Evolutionary conservation across 768 basidiomycete species (phyloP), one percentile per base, ranked within the genome.

Genomic region (Termitomyces sp.): DNA sequence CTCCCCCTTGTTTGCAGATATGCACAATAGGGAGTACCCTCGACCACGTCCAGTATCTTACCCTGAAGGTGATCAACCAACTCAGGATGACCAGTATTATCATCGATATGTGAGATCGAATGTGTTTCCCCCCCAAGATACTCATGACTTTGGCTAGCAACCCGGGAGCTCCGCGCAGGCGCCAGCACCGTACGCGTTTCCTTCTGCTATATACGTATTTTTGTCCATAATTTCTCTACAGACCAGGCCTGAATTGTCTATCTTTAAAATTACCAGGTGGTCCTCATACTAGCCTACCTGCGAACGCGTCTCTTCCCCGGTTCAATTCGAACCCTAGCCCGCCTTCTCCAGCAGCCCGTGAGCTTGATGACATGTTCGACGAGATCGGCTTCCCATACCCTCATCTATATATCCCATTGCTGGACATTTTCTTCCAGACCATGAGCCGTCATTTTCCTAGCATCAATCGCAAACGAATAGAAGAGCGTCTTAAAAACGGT

Each of bases 371-470:
- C 14, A 52, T 59, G 49, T 62, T 62, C 22, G 58, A 62, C 42
- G 61, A 53, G 29, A 56, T 53, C 3, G 56, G 58, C 24, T 46
- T 62, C 24, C 61, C 61, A 18, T 59, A 56, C 31, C 61, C 61
- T 20, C 50, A 59, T 44, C 12, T 62, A 43, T 56, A 62, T 39
- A 44, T 48, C 24, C 61, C 61, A 20, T 52, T 62, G 18, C 55
- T 62, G 51, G 58, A 62, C 27, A 59, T 51, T 18, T 62, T 62
- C 32, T 62, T 62, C 34, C 55, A 36, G 12, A 62, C 58, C 12
- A 53, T 59, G 58, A 59, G 58, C 52, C 50, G 61, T 39, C 58
- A 59, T 32, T 62, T 62, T 18, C 61, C 61, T 13, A 62, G 61
- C 50, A 56, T 62, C 14, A 57, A 47, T 34, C 58, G 61, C 7